phyloP scores from a whole-genome alignment of 805 yeast species.

The Cyberlindnera bimundalis region DNA sequence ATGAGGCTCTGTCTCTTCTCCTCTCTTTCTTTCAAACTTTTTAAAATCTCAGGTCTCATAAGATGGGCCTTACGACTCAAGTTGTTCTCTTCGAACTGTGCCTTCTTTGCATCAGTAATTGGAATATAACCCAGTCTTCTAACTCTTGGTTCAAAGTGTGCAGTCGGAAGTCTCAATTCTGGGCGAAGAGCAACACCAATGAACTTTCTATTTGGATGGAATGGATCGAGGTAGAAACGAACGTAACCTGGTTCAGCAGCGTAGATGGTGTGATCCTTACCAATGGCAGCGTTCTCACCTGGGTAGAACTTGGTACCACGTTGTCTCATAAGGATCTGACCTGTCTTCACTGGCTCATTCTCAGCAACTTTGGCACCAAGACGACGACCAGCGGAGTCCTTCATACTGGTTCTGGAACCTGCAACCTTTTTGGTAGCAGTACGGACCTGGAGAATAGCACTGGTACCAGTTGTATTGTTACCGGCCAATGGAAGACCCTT shows the following conservation, averaged over 20 bases:
- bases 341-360: slow-evolving; percentile 67
- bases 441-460: slow-evolving; percentile 49
- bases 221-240: slow-evolving; percentile 88
- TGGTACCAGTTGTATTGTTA: slow-evolving; percentile 13
- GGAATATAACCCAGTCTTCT: slow-evolving; percentile 78
- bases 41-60: slow-evolving; percentile 49
- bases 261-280: slow-evolving; percentile 88
- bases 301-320: slow-evolving; percentile 94
- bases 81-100: slow-evolving; percentile 55
- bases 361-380: slow-evolving; percentile 88
- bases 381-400: slow-evolving; percentile 93
- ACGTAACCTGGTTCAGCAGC: slow-evolving; percentile 94
- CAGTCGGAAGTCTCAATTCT: slow-evolving; percentile 70
- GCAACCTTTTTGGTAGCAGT: slow-evolving; percentile 92
- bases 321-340: slow-evolving; percentile 88
- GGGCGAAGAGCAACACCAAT: slow-evolving; percentile 79
- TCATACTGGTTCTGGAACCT: slow-evolving; percentile 91
- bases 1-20: slow-evolving; percentile 33
- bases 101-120: slow-evolving; percentile 46
- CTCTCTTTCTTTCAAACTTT: slow-evolving; percentile 39
- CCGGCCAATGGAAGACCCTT: slow-evolving; percentile 6
- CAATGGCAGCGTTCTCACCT: slow-evolving; percentile 87
- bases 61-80: slow-evolving; percentile 67
- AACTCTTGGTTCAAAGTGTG: slow-evolving; percentile 84
- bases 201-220: slow-evolving; percentile 88